Evolutionary conservation across 2,329 filamentous ascomycete species (phyloP), one percentile per base, ranked within the genome.

Genomic region (Arthrinium puccinioides): DNA sequence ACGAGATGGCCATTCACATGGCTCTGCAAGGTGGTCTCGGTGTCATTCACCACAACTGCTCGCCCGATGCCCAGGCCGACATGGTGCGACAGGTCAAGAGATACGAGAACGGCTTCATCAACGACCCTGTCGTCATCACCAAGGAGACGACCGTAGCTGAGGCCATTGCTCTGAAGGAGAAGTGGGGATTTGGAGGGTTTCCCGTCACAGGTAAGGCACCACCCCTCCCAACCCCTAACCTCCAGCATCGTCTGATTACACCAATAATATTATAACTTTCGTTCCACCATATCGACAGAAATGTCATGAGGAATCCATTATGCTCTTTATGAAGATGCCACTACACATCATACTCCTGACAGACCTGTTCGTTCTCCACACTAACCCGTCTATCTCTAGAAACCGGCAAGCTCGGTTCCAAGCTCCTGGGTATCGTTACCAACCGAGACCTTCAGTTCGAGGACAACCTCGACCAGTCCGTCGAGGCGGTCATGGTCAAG

Each of bases 1-100:
- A 95, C 69, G 90, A 94, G 63, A 98, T 98, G 94, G 94, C 92
- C 48, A 97, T 98, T 54, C 87, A 96, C 69, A 95, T 94, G 76
- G 87, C 87, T 36, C 75, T 92, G 21, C 83, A 92, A 58, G 87
- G 87, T 53, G 87, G 87, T 55, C 72, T 94, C 14, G 87, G 92
- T 68, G 88, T 98, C 52, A 94, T 98, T 51, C 92, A 98, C 74
- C 92, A 98, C 78, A 98, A 98, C 74, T 98, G 92, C 76, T 92
- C 89, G n/a, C 78, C 89, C 21, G 87, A 97, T 20, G 86, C 87
- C 39, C 92, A 98, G 72, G 92, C 92, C 49, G 89, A 95, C 70
- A 98, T 98, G 92, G 87, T 98, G 50, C 80, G 87, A 64, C 97
- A 96, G 73, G 92, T 98, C 54, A 98, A 98, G 83, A 79, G 92